phyloP scores from a whole-genome alignment of 177 flowering plant genomes.

The Vitis hybrid region DNA sequence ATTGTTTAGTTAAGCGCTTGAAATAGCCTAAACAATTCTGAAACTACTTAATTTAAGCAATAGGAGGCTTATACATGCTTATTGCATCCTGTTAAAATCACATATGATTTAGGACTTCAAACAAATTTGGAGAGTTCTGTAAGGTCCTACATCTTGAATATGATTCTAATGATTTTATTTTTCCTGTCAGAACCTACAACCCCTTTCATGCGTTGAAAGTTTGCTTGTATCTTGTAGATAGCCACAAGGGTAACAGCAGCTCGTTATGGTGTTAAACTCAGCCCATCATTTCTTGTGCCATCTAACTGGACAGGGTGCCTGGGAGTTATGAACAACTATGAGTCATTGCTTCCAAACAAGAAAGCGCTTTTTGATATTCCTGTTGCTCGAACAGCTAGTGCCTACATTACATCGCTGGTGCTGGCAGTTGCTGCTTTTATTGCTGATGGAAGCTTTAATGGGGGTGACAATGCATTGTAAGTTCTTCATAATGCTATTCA shows the following conservation, averaged over 20 bases:
- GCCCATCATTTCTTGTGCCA: conserved; percentile 94
- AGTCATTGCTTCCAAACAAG: conserved; percentile 85
- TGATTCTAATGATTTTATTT: too few relatives aligned
- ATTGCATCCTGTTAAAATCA: too few relatives aligned
- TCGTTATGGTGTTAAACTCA: conserved; percentile 81
- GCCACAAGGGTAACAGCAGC: conserved; percentile 87
- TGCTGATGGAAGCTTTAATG: conserved; percentile 93
- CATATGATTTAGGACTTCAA: neutral
- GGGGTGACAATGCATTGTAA: conserved; percentile 97
- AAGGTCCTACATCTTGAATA: too few relatives aligned
- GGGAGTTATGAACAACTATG: conserved; percentile 94
- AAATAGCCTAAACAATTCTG: too few relatives aligned
- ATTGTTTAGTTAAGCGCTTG: too few relatives aligned
- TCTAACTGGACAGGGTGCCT: conserved; percentile 99
- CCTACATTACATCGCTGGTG: conserved; percentile 85
- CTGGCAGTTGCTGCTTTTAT: conserved; percentile 83
- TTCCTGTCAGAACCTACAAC: neutral
- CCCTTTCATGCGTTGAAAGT: neutral
- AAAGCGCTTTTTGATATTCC: conserved; percentile 95
- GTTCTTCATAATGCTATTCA: conserved; percentile 18
- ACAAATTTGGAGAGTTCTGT: neutral
- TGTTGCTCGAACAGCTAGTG: conserved; percentile 94
- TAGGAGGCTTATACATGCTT: too few relatives aligned
- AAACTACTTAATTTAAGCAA: too few relatives aligned
- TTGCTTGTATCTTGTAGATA: conserved; percentile 45